phyloP scores from a whole-genome alignment of 371 early-diverging fungal genomes.

The Amoeboaphelidium protococcarum region DNA sequence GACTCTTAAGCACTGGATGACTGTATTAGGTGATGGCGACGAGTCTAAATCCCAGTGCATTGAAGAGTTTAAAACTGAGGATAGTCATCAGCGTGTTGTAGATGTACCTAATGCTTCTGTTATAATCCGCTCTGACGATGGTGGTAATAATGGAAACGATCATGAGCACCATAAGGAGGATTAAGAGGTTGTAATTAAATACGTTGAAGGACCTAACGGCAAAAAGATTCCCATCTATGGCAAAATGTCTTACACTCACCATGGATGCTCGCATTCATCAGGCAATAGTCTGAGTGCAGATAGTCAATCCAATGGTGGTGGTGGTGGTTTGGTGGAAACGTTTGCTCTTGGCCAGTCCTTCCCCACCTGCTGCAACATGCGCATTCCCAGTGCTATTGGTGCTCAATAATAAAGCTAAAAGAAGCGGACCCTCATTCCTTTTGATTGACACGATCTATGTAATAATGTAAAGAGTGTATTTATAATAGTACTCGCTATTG shows the following conservation, averaged over 20 bases:
- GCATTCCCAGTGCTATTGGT: slow-evolving; percentile 76
- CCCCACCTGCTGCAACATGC: slow-evolving; percentile 81
- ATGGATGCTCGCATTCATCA: slow-evolving; percentile 15
- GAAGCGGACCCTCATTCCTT: slow-evolving; percentile 14
- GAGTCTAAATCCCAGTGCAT: neutral
- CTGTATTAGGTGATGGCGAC: neutral
- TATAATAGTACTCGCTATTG: too few species aligned
- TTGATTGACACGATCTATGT: slow-evolving; percentile 23
- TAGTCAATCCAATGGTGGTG: slow-evolving; percentile 25
- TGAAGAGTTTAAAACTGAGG: neutral
- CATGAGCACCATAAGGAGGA: neutral
- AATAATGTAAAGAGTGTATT: too few species aligned
- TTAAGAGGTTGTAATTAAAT: slow-evolving; percentile 1
- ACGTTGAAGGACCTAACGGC: slow-evolving; percentile 2
- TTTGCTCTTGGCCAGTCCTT: slow-evolving; percentile 77
- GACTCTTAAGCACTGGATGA: neutral
- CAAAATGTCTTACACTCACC: slow-evolving; percentile 23
- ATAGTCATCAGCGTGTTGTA: neutral
- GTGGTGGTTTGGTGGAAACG: slow-evolving; percentile 4
- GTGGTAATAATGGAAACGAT: neutral
- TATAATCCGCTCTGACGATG: too few species aligned
- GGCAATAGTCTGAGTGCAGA: slow-evolving; percentile 16
- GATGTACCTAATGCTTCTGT: too few species aligned
- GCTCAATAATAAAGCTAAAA: slow-evolving; percentile 23
- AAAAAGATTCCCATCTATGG: slow-evolving; percentile 16